These are phyloP conservation scores for Exophiala oligosperma DNA, from an alignment of 2,329 filamentous ascomycete species.

Conservation along the genomic window DNA sequence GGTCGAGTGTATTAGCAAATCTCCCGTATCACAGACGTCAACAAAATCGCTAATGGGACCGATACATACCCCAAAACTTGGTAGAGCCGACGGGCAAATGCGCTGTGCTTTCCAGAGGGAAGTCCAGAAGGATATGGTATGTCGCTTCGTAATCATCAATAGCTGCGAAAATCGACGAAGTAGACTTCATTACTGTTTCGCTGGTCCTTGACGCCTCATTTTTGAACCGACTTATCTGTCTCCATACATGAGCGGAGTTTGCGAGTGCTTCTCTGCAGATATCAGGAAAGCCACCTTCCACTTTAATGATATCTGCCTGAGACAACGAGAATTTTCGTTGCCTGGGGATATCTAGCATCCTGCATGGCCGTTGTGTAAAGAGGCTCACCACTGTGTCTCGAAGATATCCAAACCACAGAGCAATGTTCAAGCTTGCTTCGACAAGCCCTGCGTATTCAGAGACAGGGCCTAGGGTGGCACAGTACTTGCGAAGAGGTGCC, in stretches of 20 bases:
- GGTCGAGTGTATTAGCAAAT: slow-evolving; percentile 6
- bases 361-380: slow-evolving; percentile 20
- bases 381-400: slow-evolving; percentile 31
- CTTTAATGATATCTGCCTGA: not conserved
- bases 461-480: slow-evolving; percentile 22
- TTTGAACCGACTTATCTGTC: not conserved
- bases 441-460: slow-evolving; percentile 25
- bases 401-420: slow-evolving; percentile 30
- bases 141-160: not conserved
- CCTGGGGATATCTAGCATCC: slow-evolving; percentile 12
- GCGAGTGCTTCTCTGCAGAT: not conserved
- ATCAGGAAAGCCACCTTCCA: not conserved
- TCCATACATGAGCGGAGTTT: not conserved
- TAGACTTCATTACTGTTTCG: not conserved
- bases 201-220: not conserved
- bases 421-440: slow-evolving; percentile 26
- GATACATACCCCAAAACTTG: not conserved
- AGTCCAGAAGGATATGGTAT: not conserved
- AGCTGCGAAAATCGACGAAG: not conserved
- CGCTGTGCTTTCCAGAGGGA: not conserved
- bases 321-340: not conserved
- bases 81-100: not conserved
- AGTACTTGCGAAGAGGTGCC: slow-evolving; percentile 25
- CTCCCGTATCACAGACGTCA: not conserved
- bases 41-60: not conserved